Base-by-base conservation (phyloP, 805 yeast species). In the Debaryomyces maramus region DNA sequence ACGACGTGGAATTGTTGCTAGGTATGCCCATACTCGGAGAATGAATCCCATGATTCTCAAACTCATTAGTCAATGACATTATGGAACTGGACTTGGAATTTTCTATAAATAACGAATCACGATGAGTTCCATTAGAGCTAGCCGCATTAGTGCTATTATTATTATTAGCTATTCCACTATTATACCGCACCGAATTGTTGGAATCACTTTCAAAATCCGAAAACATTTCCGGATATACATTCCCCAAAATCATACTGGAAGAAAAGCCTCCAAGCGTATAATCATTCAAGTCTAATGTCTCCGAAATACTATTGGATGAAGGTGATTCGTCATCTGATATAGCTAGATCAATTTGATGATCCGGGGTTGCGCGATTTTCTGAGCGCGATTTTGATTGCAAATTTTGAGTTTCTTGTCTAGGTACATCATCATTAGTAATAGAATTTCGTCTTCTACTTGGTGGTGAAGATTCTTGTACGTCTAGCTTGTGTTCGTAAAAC, bases 401-500 rank as follows among this genome's bases (percentile, higher is more conserved):
- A 5, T 15, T 19, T 8, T 14, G 7, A 6, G 45, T 32, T 36
- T 31, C 21, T 18, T 36, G 35, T 32, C 35, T 15, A 17, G 5
- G 15, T 9, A 4, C n/a, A 20, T 36, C 35, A n/a, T 29, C 19
- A 28, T 9, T 20, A 14, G 22, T 21, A 13, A 2, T 18, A 6
- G 2, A 6, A 8, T 24, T 15, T 14, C 13, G 16, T 11, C 7
- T 17, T 16, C 32, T 3, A 29, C 32, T 2, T 11, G 19, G 28
- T n/a, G n/a, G 11, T 27, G 7, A 7, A 2, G 16, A 8, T n/a
- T 32, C 34, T 8, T 5, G 4, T n/a, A 14, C 22, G 8, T 15
- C 8, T 5, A 32, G 21, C 38, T 43, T 49, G 47, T 67, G 73
- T 16, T 59, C 58, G 5, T 68, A 67, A 53, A 70, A 71, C 30